A percentile compares a stretch with the other conserved stretches of the same genome.
Evolutionary conservation across 1,139 yeast species (phyloP).

Genomic region (Yamadazyma diospyri): DNA sequence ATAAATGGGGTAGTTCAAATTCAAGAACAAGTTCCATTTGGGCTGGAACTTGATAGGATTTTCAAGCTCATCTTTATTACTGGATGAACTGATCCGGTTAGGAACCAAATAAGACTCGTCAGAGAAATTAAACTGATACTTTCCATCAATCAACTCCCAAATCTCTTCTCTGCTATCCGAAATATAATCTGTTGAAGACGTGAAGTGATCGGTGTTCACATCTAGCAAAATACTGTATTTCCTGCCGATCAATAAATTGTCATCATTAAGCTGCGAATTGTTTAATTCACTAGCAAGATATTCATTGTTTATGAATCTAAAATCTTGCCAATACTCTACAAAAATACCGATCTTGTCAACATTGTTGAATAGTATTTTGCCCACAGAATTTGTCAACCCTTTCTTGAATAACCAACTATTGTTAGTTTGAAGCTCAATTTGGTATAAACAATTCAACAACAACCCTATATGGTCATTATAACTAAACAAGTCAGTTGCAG

Average conservation of each 20-base stretch:
- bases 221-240: conserved; percentile 11
- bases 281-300: conserved; percentile 2
- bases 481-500: conserved; percentile 29
- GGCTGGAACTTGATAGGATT: conserved; percentile 5
- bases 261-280: conserved; percentile 5
- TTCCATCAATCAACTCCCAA: conserved; percentile 14
- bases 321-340: conserved; percentile 37
- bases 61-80: neutral
- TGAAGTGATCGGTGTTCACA: conserved; percentile 8
- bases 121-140: conserved; percentile 13
- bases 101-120: conserved; percentile 12
- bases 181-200: conserved; percentile 14
- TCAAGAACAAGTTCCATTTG: conserved; percentile 21
- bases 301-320: conserved; percentile 26
- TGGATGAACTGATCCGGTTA: neutral
- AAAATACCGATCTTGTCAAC: conserved; percentile 30
- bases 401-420: conserved; percentile 19
- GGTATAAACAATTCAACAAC: conserved; percentile 24
- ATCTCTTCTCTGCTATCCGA: conserved; percentile 19
- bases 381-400: conserved; percentile 27
- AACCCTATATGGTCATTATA: conserved; percentile 32
- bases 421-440: conserved; percentile 14
- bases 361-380: conserved; percentile 29
- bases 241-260: conserved; percentile 9
- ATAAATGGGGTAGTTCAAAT: conserved; percentile 23